Conservation (phyloP, 140 eudicot genomes). For the Ambrosia hybrid region DNA sequence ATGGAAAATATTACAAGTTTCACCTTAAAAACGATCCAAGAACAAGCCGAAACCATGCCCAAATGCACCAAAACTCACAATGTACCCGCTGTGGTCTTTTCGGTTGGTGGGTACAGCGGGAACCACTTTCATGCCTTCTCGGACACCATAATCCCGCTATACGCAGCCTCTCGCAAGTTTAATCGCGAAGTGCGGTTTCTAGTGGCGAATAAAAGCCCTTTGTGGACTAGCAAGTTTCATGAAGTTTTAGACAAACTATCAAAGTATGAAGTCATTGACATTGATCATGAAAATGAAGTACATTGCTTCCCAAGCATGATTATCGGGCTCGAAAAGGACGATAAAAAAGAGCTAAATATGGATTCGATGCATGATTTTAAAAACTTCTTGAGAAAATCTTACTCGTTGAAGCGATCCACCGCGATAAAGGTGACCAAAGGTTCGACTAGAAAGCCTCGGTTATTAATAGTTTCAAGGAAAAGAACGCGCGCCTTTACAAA, state of each 20-base stretch:
- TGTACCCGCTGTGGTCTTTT: slow-evolving; percentile 63
- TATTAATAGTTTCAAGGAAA: slow-evolving; percentile 47
- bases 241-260: slow-evolving; percentile 45
- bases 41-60: slow-evolving; percentile 31
- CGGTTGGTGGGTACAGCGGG: slow-evolving; percentile 59
- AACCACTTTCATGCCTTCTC: slow-evolving; percentile 62
- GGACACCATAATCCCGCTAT: slow-evolving; percentile 59
- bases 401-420: slow-evolving; percentile 39
- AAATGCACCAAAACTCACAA: slow-evolving; percentile 41
- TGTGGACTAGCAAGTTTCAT: slow-evolving; percentile 43
- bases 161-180: slow-evolving; percentile 42
- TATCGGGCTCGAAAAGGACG: slow-evolving; percentile 50
- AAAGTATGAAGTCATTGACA: slow-evolving; percentile 39
- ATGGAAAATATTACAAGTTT: slow-evolving; percentile 33
- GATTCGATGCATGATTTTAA: slow-evolving; percentile 44
- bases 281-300: slow-evolving; percentile 41
- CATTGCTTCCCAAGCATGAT: slow-evolving; percentile 64
- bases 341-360: slow-evolving; percentile 36
- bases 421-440: slow-evolving; percentile 1
- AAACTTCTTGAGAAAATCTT: slow-evolving; percentile 38
- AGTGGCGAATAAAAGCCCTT: slow-evolving; percentile 27
- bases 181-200: slow-evolving; percentile 50
- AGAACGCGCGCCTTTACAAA: slow-evolving; percentile 41
- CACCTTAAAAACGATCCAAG: slow-evolving; percentile 16
- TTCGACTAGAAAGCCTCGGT: slow-evolving; percentile 38